Percentiles rank a stretch among this genome's conserved stretches.
Evolutionary conservation across 176 grass and related monocot genomes (phyloP).

Genomic region (Calamus simplicifolius): DNA sequence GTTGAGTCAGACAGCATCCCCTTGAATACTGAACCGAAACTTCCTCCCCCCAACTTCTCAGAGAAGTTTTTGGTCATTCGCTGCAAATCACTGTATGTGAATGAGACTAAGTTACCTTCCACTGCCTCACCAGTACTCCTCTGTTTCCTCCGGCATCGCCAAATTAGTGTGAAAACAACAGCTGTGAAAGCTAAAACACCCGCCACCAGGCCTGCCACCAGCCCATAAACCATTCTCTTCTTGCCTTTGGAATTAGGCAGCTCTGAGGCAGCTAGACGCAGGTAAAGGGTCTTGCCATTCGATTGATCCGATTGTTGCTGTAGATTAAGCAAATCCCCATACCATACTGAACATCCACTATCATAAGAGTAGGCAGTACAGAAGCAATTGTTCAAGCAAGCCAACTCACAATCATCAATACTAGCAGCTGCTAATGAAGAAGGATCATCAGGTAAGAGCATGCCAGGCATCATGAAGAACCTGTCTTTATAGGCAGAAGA

Average conservation of each 20-base stretch:
- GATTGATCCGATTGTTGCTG: slow-evolving; percentile 35
- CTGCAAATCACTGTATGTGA: too few species aligned
- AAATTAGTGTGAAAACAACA: too few species aligned
- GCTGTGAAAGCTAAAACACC: too few species aligned
- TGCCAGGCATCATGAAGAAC: slow-evolving; percentile 33
- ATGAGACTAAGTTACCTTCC: too few species aligned
- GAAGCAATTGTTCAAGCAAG: slow-evolving; percentile 54
- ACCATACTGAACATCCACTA: slow-evolving; percentile 56
- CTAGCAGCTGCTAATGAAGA: slow-evolving; percentile 15
- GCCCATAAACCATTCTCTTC: too few species aligned
- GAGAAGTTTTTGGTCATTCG: too few species aligned
- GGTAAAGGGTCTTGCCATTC: slow-evolving; percentile 46
- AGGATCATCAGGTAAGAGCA: slow-evolving; percentile 45
- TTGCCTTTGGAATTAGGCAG: slow-evolving; percentile 5
- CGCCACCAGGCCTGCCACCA: too few species aligned
- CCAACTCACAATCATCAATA: slow-evolving; percentile 33
- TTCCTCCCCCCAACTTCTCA: too few species aligned
- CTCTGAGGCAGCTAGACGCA: slow-evolving; percentile 69
- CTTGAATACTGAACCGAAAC: too few species aligned
- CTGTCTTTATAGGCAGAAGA: slow-evolving; percentile 31
- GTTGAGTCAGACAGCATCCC: too few species aligned
- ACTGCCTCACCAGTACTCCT: too few species aligned
- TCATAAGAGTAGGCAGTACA: slow-evolving; percentile 63
- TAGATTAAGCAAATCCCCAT: slow-evolving; percentile 46
- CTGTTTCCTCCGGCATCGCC: too few species aligned